Evolutionary conservation across 352 stramenopile genomes (phyloP), one percentile per base, ranked within the genome.

Genomic region (Globisporangium okanoganense): DNA sequence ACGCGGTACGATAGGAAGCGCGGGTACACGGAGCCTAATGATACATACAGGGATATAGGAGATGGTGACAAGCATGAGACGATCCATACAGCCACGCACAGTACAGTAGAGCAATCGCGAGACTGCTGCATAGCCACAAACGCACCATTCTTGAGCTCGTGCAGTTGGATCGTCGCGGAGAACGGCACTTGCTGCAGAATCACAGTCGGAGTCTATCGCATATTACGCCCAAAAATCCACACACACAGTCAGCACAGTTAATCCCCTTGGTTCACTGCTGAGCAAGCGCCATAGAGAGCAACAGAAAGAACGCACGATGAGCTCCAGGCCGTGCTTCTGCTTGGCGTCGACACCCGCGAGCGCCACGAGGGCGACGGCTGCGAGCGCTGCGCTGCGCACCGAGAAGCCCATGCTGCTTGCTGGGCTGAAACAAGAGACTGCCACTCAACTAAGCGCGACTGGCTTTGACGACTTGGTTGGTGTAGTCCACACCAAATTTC

Each of bases 121-220:
- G 36, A 41, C 14, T 41, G 36, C 13, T 10, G 18, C 14, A 14
- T 2, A 18, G 5, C 36, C 36, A 36, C 14, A 10, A 5, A 35
- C 61, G 40, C 25, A 88, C 84, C 84, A 62, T 94, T 94, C 68
- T 88, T 89, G 52, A 92, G 75, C 61, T 83, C 73, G 3, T 71
- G 73, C 13, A 94, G 65, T 56, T 85, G 58, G 51, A 94, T 88
- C 27, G 75, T 82, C 40, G 72, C 80, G 10, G 78, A 63, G 36
- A 94, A 94, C 31, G 75, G 60, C 56, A 94, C 82, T 49, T 88
- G 72, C 49, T 82, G 71, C 38, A 94, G 66, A 50, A 94, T 87
- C 55, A 94, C 84, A 18, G 59, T 85, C 33, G 84, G 84, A 16
- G 71, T 86, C 71, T 88, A 53, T 35, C 40, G 24, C 12, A 60